Base-by-base conservation (phyloP, 2,329 filamentous ascomycete species). In the Sporothrix sp. region DNA sequence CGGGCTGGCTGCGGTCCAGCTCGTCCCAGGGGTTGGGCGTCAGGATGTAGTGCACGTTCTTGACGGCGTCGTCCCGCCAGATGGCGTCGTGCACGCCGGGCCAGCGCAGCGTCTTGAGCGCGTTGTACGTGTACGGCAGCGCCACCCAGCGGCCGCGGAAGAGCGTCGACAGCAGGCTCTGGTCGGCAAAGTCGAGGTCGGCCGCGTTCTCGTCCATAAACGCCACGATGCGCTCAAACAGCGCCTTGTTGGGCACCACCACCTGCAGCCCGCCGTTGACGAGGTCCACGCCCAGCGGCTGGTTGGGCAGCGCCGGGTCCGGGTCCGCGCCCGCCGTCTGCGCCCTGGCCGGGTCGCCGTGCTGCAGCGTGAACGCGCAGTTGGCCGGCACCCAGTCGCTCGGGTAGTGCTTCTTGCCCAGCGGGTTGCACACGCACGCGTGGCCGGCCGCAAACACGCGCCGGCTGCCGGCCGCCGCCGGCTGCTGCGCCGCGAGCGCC, bases 391-490 rank as follows among this genome's bases (percentile, higher is more conserved):
- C 59, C 77, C 86, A 95, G 63, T 87, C 69, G 44, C 69, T 66
- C 0, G 88, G 88, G 66, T 95, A 95, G 68, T 94, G 86, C 27
- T 78, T 62, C 65, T 87, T 88, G 59, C 79, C 75, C 57, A 89
- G 69, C 20, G 88, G 87, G 67, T 94, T 94, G 70, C 88, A 94
- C 16, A 88, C 81, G 66, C 88, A 94, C 5, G 88, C 88, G 67
- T 91, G 87, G 56, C 81, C 81, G 4, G 87, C 87, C 1, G 87
- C 88, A 66, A 95, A 91, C 30, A 95, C 85, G 39, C 77, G 74
- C 39, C 73, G 63, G 20, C 84, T 79, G 16, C 20, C 8, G 16
- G 55, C 10, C 9, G 48, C 46, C 16, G 51, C 20, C 21, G 51
- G 21, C 8, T 52, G 54, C 33, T 50, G 54, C 13, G 59, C 58